Evolutionary conservation across 2,329 filamentous ascomycete species (phyloP).

Genomic region (Neonectria sp.): DNA sequence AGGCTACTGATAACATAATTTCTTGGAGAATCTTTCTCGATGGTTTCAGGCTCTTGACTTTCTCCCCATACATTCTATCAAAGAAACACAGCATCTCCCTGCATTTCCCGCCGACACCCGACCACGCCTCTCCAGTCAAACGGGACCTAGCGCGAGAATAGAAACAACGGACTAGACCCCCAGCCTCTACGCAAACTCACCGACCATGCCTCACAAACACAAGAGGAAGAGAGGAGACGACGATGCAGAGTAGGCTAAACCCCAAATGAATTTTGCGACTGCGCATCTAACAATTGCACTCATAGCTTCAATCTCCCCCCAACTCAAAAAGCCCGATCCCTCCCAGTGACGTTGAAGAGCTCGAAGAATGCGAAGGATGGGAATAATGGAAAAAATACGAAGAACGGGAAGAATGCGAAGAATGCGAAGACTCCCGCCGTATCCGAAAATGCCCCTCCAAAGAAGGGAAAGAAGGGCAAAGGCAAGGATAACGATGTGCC

Average conservation of each 20-base stretch:
- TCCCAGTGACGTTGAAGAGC: slow-evolving; percentile 60
- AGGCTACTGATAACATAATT: slow-evolving; percentile 45
- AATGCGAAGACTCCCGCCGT: slow-evolving; percentile 53
- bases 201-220: slow-evolving; percentile 88
- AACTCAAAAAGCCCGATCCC: slow-evolving; percentile 63
- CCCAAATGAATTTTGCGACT: background rate
- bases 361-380: slow-evolving; percentile 50
- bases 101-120: background rate
- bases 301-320: slow-evolving; percentile 66
- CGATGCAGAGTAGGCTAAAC: slow-evolving; percentile 39
- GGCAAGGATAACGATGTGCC: slow-evolving; percentile 82
- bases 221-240: slow-evolving; percentile 74
- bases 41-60: background rate
- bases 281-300: slow-evolving; percentile 33
- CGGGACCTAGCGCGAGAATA: no score
- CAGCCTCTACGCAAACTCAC: background rate
- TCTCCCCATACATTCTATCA: slow-evolving; percentile 9
- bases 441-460: slow-evolving; percentile 45
- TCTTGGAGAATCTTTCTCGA: slow-evolving; percentile 32
- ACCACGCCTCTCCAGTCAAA: background rate
- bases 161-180: background rate
- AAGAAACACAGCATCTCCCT: background rate
- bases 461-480: slow-evolving; percentile 63
- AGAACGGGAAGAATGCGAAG: slow-evolving; percentile 45
- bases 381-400: slow-evolving; percentile 43